Conservation (phyloP, 192 early-diverging fungal species). For the Geranomyces michiganensis region DNA sequence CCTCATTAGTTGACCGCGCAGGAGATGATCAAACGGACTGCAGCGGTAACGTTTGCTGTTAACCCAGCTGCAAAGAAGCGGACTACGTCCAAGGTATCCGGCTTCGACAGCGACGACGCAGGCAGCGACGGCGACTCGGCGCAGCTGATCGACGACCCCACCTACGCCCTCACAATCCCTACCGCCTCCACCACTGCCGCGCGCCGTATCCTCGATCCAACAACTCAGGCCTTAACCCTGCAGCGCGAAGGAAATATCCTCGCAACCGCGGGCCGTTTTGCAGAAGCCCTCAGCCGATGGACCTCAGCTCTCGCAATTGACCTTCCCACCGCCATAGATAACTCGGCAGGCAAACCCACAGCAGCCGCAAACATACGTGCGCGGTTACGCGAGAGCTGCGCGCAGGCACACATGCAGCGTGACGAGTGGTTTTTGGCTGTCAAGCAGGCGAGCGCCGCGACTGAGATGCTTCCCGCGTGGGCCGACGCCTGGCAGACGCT, state of each 20-base stretch:
- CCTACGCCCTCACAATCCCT: not conserved
- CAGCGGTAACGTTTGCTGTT: too few relatives aligned
- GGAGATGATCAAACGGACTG: too few relatives aligned
- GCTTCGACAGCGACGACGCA: not conserved
- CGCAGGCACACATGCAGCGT: slow-evolving; percentile 12
- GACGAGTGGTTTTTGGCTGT: slow-evolving; percentile 8
- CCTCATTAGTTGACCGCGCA: too few relatives aligned
- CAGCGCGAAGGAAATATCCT: not conserved
- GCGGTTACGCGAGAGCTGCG: not conserved
- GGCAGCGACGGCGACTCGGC: not conserved
- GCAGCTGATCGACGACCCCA: not conserved
- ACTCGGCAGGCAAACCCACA: not conserved
- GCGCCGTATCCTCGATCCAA: slow-evolving; percentile 4
- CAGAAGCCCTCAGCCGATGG: slow-evolving; percentile 14
- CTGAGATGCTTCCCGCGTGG: slow-evolving; percentile 1
- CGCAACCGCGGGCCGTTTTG: slow-evolving; percentile 5
- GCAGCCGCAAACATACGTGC: not conserved
- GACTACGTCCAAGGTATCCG: not conserved
- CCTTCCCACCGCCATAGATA: not conserved
- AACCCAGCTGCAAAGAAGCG: not conserved
- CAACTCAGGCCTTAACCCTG: not conserved
- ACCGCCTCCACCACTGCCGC: not conserved
- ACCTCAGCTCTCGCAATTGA: not conserved
- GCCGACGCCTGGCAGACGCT: slow-evolving; percentile 19
- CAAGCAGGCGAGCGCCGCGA: not conserved